These are phyloP conservation scores for Zymoseptoria pseudotritici DNA, from an alignment of 2,329 filamentous ascomycete species.

Conservation along the genomic window DNA sequence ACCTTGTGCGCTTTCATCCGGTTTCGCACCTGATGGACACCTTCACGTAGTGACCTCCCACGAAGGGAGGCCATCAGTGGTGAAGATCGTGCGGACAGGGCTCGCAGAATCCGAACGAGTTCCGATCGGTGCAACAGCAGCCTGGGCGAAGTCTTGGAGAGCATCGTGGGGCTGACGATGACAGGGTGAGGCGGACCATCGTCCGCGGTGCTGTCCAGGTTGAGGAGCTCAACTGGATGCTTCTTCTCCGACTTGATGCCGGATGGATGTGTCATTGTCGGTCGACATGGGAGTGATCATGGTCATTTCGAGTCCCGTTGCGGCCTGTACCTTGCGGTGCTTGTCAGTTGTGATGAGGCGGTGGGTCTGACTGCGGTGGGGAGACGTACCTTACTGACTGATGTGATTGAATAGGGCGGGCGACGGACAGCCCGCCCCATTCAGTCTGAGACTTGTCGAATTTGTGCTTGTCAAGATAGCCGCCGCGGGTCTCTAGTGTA, in stretches of 20 bases:
- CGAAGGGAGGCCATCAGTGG: slow-evolving; percentile 17
- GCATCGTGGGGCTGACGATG: slow-evolving; percentile 7
- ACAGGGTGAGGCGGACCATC: not conserved
- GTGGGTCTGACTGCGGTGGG: no score
- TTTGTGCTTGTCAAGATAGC: no score
- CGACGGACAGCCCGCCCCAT: no score
- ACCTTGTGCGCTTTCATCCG: not conserved
- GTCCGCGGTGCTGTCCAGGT: slow-evolving; percentile 12
- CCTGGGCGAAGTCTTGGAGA: not conserved
- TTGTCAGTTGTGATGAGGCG: no score
- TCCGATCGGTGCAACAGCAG: slow-evolving; percentile 10
- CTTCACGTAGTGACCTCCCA: slow-evolving; percentile 20
- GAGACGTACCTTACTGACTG: no score
- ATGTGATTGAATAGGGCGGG: no score
- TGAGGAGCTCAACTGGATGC: slow-evolving; percentile 1
- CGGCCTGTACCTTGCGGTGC: no score
- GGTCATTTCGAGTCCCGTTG: no score
- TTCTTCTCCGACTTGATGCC: not conserved
- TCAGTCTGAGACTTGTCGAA: no score
- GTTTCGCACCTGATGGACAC: slow-evolving; percentile 1
- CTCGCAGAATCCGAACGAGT: slow-evolving; percentile 5
- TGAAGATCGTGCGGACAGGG: slow-evolving; percentile 13
- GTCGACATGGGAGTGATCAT: no score
- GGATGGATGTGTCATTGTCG: no score
- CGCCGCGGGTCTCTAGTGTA: not conserved